A percentile compares a stretch with the other conserved stretches of the same genome.
phyloP scores from a whole-genome alignment of 1,139 yeast species.

The Saccharomyces hybrid region DNA sequence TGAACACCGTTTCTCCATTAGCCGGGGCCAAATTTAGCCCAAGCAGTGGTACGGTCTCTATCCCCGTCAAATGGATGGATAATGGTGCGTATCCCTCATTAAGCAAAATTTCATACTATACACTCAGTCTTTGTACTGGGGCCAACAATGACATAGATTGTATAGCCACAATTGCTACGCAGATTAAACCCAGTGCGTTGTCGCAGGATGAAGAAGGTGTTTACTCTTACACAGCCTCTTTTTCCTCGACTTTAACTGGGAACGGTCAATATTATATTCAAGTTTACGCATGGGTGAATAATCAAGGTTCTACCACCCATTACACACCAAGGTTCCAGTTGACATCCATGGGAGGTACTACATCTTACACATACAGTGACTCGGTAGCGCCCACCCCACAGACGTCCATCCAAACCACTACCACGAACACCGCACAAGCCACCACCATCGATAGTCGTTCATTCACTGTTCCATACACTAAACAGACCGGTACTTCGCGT shows the following conservation, averaged over 20 bases:
- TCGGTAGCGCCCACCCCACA: constrained; percentile 30
- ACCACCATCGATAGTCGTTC: constrained; percentile 31
- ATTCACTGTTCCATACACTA: constrained; percentile 53
- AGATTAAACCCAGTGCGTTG: constrained; percentile 27
- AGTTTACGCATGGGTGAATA: constrained; percentile 40
- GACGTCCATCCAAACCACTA: constrained; percentile 36
- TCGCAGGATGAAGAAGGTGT: constrained; percentile 13
- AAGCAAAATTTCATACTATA: constrained; percentile 38
- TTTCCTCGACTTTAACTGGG: constrained; percentile 42
- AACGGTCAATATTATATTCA: constrained; percentile 69
- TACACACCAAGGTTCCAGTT: constrained; percentile 63
- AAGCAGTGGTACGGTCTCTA: constrained; percentile 40
- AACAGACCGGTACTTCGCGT: constrained; percentile 66
- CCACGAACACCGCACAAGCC: constrained; percentile 17
- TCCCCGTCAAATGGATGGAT: constrained; percentile 59
- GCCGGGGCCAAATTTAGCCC: constrained; percentile 45
- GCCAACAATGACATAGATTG: constrained; percentile 43
- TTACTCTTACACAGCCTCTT: constrained; percentile 36
- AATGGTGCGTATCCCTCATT: constrained; percentile 43
- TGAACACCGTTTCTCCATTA: constrained; percentile 46
- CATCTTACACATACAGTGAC: constrained; percentile 8
- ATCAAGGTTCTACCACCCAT: constrained; percentile 50
- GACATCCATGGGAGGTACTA: constrained; percentile 62
- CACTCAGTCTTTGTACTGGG: constrained; percentile 65
- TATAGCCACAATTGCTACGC: constrained; percentile 32